Evolutionary conservation across 2,329 filamentous ascomycete genomes (phyloP).

Genomic region (Claviceps maximensis): DNA sequence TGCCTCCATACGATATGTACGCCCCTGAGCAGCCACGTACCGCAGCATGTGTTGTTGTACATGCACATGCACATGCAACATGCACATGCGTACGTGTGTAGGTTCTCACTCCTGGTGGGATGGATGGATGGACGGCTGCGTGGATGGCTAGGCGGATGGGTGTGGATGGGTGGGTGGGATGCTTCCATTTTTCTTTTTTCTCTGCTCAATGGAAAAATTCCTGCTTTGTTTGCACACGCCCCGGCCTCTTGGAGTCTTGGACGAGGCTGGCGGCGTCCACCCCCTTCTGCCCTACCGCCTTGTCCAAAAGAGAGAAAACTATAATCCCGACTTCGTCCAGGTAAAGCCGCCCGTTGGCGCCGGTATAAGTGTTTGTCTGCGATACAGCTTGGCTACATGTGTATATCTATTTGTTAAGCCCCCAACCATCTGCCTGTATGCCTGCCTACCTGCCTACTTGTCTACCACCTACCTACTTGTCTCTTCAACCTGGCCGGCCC

Average conservation of each 20-base stretch:
- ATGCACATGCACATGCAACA: background rate
- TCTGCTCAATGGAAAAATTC: background rate
- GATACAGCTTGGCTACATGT: constrained; percentile 2
- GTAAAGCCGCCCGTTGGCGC: constrained; percentile 7
- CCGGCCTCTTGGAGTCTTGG: constrained; percentile 8
- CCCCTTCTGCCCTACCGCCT: constrained; percentile 6
- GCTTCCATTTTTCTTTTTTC: background rate
- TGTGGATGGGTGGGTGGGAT: background rate
- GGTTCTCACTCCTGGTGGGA: background rate
- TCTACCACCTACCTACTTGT: too few species aligned
- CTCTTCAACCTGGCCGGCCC: background rate
- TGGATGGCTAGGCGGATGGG: background rate
- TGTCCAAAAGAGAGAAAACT: background rate
- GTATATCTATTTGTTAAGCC: constrained; percentile 10
- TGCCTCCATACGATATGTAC: too few species aligned
- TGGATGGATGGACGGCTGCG: background rate
- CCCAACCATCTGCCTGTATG: too few species aligned
- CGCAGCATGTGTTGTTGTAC: too few species aligned
- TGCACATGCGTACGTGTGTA: background rate
- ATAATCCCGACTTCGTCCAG: constrained; percentile 3
- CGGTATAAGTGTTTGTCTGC: constrained; percentile 1
- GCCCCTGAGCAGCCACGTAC: background rate
- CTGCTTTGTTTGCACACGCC: constrained; percentile 1
- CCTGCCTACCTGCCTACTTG: too few species aligned
- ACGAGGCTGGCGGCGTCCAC: constrained; percentile 9